Percentiles rank a stretch among this genome's conserved stretches.
phyloP scores from a whole-genome alignment of 2,329 filamentous ascomycete genomes.

The Fusarium sp. region DNA sequence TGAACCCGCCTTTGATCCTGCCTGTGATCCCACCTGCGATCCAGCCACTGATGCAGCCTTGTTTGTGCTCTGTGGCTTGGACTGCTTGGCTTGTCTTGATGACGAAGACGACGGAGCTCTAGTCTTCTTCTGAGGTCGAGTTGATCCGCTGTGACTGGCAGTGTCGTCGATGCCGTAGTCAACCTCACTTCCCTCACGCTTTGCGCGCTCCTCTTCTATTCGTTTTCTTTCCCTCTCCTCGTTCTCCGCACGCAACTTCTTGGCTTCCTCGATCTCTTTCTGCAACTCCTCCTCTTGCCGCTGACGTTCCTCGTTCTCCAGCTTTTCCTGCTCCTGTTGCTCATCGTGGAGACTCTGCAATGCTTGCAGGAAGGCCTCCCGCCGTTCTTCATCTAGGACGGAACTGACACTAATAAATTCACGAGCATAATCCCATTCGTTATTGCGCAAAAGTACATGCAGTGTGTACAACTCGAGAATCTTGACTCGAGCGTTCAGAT shows the following conservation, averaged over 20 bases:
- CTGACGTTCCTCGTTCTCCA: constrained; percentile 69
- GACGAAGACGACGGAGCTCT: constrained; percentile 52
- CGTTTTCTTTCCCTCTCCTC: constrained; percentile 66
- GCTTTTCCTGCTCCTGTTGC: constrained; percentile 76
- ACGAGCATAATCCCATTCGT: constrained; percentile 94
- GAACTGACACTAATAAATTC: constrained; percentile 91
- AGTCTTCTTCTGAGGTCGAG: constrained; percentile 49
- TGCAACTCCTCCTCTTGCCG: constrained; percentile 68
- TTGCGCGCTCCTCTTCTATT: constrained; percentile 65
- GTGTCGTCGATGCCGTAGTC: constrained; percentile 77
- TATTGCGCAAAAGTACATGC: constrained; percentile 91
- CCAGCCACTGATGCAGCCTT: not conserved
- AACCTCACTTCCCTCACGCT: constrained; percentile 67
- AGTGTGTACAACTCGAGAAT: constrained; percentile 95
- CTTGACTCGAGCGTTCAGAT: constrained; percentile 86
- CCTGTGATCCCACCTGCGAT: not conserved
- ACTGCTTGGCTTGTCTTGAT: constrained; percentile 45
- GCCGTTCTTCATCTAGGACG: constrained; percentile 89
- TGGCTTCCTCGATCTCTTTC: constrained; percentile 68
- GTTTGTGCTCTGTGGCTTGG: constrained; percentile 40
- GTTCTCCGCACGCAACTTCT: constrained; percentile 67
- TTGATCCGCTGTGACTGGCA: constrained; percentile 53
- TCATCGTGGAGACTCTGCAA: constrained; percentile 87
- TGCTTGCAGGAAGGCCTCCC: constrained; percentile 88
- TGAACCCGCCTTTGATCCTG: not conserved